A percentile compares a stretch with the other conserved stretches of the same genome.
Conservation (phyloP, 306 rosid species). For the Bauhinia variegata region DNA sequence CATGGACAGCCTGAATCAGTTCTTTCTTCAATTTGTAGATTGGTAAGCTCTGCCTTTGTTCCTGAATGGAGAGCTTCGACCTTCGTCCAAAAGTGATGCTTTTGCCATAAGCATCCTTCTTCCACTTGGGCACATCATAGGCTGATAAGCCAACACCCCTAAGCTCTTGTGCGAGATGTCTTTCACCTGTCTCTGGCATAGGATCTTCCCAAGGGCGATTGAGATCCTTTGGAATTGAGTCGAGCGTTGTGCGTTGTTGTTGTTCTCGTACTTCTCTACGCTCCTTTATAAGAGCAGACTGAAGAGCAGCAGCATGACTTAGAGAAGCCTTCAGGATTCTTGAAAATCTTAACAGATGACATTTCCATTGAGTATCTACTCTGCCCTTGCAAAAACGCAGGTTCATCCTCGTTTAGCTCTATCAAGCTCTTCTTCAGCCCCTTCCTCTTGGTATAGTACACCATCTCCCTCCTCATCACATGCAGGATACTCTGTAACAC, state of each 20-base stretch:
- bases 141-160: constrained; percentile 66
- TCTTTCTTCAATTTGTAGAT: constrained; percentile 58
- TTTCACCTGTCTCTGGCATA: constrained; percentile 67
- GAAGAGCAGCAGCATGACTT: constrained; percentile 67
- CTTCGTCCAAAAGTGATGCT: constrained; percentile 59
- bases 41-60: constrained; percentile 58
- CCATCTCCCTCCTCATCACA: constrained; percentile 62
- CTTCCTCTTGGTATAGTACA: constrained; percentile 53
- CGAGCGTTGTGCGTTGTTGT: constrained; percentile 62
- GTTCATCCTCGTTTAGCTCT: constrained; percentile 61
- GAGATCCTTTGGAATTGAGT: constrained; percentile 65
- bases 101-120: constrained; percentile 65
- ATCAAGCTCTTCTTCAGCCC: constrained; percentile 64
- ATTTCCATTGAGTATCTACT: constrained; percentile 55
- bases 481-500: constrained; percentile 50
- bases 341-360: constrained; percentile 64
- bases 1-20: constrained; percentile 58
- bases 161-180: constrained; percentile 68
- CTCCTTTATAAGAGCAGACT: constrained; percentile 65
- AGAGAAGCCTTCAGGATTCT: constrained; percentile 66
- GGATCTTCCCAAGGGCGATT: constrained; percentile 76
- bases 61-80: constrained; percentile 64
- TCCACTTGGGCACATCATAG: constrained; percentile 66
- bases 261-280: constrained; percentile 71
- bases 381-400: constrained; percentile 59